These are phyloP conservation scores for Chlamydomonas asymmetrica DNA, from an alignment of 139 green algal species.

Conservation along the genomic window DNA sequence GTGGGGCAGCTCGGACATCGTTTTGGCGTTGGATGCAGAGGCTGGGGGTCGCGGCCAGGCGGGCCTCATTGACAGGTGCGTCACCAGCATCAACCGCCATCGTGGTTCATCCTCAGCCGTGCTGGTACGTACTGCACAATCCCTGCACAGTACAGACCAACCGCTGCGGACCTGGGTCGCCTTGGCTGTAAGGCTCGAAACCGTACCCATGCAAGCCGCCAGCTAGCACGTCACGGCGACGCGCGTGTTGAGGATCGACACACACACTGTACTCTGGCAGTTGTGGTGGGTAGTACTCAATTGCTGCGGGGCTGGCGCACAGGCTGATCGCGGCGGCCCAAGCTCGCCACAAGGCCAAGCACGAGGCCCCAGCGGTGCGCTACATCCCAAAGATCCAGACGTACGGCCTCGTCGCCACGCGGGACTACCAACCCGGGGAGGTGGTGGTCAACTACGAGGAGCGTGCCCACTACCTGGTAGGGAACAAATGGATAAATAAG, in stretches of 20 bases:
- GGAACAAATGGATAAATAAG: too few species aligned
- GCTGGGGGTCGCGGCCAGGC: neutral
- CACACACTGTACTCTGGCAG: too few species aligned
- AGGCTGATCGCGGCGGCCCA: too few species aligned
- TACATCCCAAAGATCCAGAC: too few species aligned
- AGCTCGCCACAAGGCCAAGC: too few species aligned
- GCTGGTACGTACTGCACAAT: neutral
- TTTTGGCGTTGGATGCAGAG: conserved; percentile 21
- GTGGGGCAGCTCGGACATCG: conserved; percentile 28
- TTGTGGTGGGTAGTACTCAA: too few species aligned
- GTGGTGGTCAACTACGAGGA: conserved; percentile 19
- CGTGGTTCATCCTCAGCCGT: too few species aligned
- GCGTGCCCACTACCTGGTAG: neutral
- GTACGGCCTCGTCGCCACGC: conserved; percentile 18
- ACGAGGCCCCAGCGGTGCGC: too few species aligned
- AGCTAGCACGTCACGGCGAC: too few species aligned
- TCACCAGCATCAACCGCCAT: neutral
- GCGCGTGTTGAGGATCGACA: too few species aligned
- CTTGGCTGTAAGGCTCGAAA: neutral
- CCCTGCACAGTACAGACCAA: neutral
- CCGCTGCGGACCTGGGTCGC: neutral
- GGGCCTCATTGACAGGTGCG: neutral
- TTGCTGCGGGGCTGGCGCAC: too few species aligned
- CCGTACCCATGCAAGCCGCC: too few species aligned
- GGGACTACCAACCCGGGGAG: neutral